Percentiles rank a stretch among this genome's conserved stretches.
phyloP scores from a whole-genome alignment of 805 yeast species.

The Ogataea thermomethanolica region DNA sequence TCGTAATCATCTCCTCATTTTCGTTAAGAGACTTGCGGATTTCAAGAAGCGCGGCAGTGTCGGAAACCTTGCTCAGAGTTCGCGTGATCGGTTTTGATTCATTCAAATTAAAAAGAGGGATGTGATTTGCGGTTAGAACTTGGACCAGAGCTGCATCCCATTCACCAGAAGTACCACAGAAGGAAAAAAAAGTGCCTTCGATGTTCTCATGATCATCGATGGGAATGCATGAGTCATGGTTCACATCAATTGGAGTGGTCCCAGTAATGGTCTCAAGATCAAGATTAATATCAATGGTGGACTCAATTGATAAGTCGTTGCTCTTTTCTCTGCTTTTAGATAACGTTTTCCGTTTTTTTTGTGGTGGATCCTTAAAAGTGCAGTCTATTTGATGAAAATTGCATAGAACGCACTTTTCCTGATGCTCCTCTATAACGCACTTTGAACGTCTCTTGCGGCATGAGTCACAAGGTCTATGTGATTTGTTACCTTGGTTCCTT shows the following conservation, averaged over 20 bases:
- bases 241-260: too few species aligned
- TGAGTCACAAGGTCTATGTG: conserved; percentile 16
- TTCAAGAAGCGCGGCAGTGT: background rate
- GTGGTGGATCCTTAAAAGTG: conserved; percentile 17
- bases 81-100: conserved; percentile 3
- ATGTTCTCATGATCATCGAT: too few species aligned
- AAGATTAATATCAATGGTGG: background rate
- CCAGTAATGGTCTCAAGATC: too few species aligned
- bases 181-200: background rate
- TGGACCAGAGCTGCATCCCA: conserved; percentile 12
- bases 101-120: conserved; percentile 4
- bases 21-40: too few species aligned
- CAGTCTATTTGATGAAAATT: conserved; percentile 16
- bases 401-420: conserved; percentile 14
- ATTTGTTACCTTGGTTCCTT: background rate
- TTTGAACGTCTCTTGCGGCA: conserved; percentile 19
- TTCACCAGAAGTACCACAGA: conserved; percentile 13
- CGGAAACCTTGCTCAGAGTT: conserved; percentile 4
- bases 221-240: too few species aligned
- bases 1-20: conserved; percentile 35
- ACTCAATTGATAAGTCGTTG: background rate
- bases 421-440: conserved; percentile 14
- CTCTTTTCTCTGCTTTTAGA: background rate
- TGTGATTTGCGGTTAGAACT: background rate
- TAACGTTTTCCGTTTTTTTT: conserved; percentile 10